A percentile compares a stretch with the other conserved stretches of the same genome.
These are phyloP conservation scores for Aphanomyces cochlioides DNA, from an alignment of 352 stramenopile species.

Conservation along the genomic window DNA sequence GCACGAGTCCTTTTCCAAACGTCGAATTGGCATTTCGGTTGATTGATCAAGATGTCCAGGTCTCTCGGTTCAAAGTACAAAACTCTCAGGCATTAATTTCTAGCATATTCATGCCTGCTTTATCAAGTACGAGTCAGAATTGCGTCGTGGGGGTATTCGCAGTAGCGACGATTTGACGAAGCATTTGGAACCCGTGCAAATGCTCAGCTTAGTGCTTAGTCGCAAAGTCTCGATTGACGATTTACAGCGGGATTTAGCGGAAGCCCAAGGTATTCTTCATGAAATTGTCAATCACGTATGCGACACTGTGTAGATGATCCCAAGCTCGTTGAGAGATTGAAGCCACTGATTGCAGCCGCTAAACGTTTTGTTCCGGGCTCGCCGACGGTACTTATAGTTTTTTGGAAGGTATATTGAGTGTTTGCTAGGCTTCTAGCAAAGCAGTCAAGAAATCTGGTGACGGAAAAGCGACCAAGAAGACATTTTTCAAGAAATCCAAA, in stretches of 20 bases:
- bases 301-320: too few relatives aligned
- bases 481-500: slow-evolving; percentile 31
- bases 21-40: slow-evolving; percentile 37
- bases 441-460: background rate
- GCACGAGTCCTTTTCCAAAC: slow-evolving; percentile 55
- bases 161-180: slow-evolving; percentile 62
- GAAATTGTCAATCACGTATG: too few relatives aligned
- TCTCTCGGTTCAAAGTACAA: slow-evolving; percentile 27
- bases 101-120: slow-evolving; percentile 72
- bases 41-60: slow-evolving; percentile 62
- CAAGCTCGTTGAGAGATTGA: slow-evolving; percentile 46
- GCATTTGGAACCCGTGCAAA: slow-evolving; percentile 52
- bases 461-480: slow-evolving; percentile 31
- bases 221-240: slow-evolving; percentile 29
- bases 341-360: slow-evolving; percentile 57
- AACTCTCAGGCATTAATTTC: too few relatives aligned
- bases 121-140: slow-evolving; percentile 55
- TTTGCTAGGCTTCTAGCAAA: too few relatives aligned
- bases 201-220: slow-evolving; percentile 45
- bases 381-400: too few relatives aligned
- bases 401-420: too few relatives aligned
- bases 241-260: slow-evolving; percentile 1
- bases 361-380: slow-evolving; percentile 18
- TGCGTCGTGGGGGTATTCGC: slow-evolving; percentile 67
- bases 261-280: slow-evolving; percentile 22